Evolutionary conservation across 2,329 filamentous ascomycete species (phyloP), one percentile per base, ranked within the genome.

Genomic region (Aspergillus sp.): DNA sequence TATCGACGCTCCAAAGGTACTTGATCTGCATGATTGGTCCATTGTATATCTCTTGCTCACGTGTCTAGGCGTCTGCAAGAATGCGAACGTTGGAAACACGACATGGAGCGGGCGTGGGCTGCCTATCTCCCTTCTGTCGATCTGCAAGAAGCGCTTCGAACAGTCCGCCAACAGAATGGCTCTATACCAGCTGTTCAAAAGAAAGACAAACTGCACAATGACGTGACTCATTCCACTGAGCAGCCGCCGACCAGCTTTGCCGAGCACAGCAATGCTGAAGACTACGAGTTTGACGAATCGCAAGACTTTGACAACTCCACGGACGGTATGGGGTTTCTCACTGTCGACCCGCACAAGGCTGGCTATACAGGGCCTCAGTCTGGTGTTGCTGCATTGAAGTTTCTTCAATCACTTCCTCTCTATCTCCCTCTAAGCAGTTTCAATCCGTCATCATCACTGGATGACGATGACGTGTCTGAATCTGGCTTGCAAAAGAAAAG

Each of bases 271-370:
- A 53, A 53, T 26, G 50, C 50, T 3, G 50, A 53, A 28, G 50
- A 51, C 39, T 53, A 51, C 33, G 50, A 53, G 43, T 53, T 53
- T 13, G 50, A 53, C 33, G 50, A 53, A 29, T 53, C 50, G 7
- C 50, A 51, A 37, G 50, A 52, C 33, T 52, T 53, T 32, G 48
- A 51, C 35, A 53, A 51, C 29, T 51, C 48, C 6, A 53, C 47
- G 10, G 50, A 51, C 32, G 50, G 50, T 12, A 53, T 53, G 50
- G 50, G 48, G 1, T 53, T 49, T 10, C 34, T 53, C 19, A 53
- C 50, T 3, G 47, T 51, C 7, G 50, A 49, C 13, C 48, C 50
- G 2, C 50, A 48, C 37, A 53, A 51, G 34, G 46, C 50, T 3
- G 50, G 50, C 13, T 53, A 53, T 42, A 53, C 48, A 10, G 50